These are phyloP conservation scores for Nicotiana sylvestris DNA, from an alignment of 257 asterid species.

Conservation along the genomic window DNA sequence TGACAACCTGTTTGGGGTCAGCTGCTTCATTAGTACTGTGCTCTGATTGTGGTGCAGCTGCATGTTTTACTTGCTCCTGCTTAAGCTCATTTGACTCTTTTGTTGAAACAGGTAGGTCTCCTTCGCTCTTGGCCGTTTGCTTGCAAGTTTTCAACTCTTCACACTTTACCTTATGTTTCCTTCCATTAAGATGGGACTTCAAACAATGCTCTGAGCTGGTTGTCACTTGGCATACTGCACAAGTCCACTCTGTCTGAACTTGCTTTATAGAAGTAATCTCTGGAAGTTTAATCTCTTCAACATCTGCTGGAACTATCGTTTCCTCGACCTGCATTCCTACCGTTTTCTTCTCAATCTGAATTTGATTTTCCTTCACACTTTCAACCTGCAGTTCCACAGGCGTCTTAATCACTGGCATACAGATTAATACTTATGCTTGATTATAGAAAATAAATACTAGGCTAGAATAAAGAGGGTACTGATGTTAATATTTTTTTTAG, in stretches of 20 bases:
- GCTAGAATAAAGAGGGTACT: too few relatives aligned
- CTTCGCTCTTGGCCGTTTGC: neutral
- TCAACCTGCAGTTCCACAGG: too few relatives aligned
- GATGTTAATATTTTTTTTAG: too few relatives aligned
- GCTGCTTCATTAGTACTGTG: neutral
- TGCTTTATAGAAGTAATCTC: constrained; percentile 10
- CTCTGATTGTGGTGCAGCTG: neutral
- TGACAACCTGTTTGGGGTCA: too few relatives aligned
- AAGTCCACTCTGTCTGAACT: constrained; percentile 35
- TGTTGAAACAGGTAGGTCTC: neutral
- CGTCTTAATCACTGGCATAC: too few relatives aligned
- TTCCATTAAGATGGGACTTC: constrained; percentile 34
- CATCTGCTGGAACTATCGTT: too few relatives aligned
- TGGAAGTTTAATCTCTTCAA: neutral
- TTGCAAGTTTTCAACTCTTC: neutral
- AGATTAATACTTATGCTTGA: too few relatives aligned
- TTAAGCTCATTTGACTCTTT: neutral
- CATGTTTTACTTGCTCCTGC: neutral
- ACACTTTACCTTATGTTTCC: constrained; percentile 21
- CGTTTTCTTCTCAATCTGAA: too few relatives aligned
- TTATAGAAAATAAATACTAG: too few relatives aligned
- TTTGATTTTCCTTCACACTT: too few relatives aligned
- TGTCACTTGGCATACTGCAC: constrained; percentile 31
- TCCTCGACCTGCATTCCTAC: too few relatives aligned
- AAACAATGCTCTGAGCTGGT: constrained; percentile 21